phyloP scores from a whole-genome alignment of 139 green algal species.

The Closterium sp. region DNA sequence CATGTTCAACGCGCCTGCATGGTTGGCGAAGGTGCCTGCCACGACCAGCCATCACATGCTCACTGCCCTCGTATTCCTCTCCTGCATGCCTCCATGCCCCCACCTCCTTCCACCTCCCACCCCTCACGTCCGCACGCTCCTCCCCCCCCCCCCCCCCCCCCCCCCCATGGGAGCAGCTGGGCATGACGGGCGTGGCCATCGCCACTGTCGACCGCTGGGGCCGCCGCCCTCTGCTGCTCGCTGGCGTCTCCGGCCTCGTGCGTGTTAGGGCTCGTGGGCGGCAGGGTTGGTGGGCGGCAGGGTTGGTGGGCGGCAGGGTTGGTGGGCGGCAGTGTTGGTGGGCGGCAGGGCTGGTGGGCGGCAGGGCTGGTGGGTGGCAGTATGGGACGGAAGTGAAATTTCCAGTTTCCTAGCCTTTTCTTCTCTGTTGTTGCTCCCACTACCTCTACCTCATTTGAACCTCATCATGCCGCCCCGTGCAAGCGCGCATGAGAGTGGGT shows the following conservation, averaged over 20 bases:
- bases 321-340: no score
- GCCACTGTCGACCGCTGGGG: conserved; percentile 74
- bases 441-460: no score
- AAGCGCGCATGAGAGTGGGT: background rate
- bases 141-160: background rate
- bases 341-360: no score
- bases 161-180: conserved; percentile 59
- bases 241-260: conserved; percentile 71
- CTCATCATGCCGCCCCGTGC: no score
- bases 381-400: no score
- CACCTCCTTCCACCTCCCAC: background rate
- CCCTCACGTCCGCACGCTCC: background rate
- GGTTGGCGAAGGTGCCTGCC: background rate
- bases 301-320: no score
- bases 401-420: no score
- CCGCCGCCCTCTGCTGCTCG: conserved; percentile 80
- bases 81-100: background rate
- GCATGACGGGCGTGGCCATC: conserved; percentile 82
- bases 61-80: background rate
- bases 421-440: no score
- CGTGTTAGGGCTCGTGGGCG: conserved; percentile 61
- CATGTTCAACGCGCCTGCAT: no score
- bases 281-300: no score
- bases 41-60: background rate
- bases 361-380: no score